Conservation (phyloP, 2,329 filamentous ascomycete species). For the Microsporum audouinii region DNA sequence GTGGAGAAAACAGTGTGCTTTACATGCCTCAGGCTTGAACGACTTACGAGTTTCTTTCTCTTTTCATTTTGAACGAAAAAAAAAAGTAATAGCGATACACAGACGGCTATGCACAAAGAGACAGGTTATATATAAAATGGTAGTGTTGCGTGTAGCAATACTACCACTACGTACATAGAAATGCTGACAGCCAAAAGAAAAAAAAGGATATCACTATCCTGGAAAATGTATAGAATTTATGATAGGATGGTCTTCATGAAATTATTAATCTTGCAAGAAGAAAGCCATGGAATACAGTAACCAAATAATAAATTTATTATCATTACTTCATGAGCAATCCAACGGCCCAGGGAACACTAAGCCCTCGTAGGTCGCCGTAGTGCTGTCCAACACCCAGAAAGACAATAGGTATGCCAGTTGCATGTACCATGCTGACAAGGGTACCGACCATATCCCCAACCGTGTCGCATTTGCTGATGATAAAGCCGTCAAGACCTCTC, state of each 20-base stretch:
- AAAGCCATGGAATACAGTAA: neutral
- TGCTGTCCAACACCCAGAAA: slow-evolving; percentile 70
- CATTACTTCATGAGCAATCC: slow-evolving; percentile 45
- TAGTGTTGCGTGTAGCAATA: neutral
- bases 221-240: neutral
- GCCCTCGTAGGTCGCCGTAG: slow-evolving; percentile 52
- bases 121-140: neutral
- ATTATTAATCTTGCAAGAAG: neutral
- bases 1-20: neutral
- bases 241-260: neutral
- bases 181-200: neutral
- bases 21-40: neutral
- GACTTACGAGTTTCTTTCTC: slow-evolving; percentile 3
- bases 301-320: neutral
- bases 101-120: neutral
- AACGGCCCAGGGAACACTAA: slow-evolving; percentile 55
- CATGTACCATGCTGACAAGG: slow-evolving; percentile 91
- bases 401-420: slow-evolving; percentile 88
- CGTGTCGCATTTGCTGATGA: slow-evolving; percentile 97
- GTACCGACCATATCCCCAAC: slow-evolving; percentile 99
- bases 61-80: neutral
- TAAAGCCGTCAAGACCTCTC: slow-evolving; percentile 81
- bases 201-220: neutral
- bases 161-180: neutral
- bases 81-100: neutral